These are phyloP conservation scores for Theileria parva DNA, from an alignment of 169 alveolate species.

Conservation along the genomic window DNA sequence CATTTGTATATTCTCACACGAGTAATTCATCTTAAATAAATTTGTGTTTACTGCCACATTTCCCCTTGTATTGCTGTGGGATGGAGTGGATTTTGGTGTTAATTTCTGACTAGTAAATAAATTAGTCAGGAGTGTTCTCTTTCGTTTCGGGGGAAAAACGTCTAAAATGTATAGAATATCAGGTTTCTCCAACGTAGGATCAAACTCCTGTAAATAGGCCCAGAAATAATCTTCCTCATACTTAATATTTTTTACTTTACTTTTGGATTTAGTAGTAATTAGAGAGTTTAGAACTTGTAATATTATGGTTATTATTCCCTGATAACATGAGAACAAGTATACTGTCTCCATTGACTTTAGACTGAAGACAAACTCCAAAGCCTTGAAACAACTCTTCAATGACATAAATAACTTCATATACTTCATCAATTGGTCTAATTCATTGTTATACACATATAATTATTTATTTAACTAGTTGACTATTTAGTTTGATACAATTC, in stretches of 20 bases:
- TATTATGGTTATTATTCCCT: slow-evolving; percentile 3
- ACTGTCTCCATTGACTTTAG: slow-evolving; percentile 12
- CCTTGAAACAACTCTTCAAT: slow-evolving; percentile 17
- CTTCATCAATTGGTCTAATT: background rate
- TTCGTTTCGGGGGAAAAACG: background rate
- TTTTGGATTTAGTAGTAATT: background rate
- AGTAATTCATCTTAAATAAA: background rate
- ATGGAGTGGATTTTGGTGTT: background rate
- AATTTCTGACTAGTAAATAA: background rate
- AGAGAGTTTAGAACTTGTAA: background rate
- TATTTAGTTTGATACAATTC: slow-evolving; percentile 3
- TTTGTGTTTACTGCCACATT: background rate
- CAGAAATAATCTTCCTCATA: slow-evolving; percentile 1
- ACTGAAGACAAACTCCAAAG: slow-evolving; percentile 9
- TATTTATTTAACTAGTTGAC: background rate
- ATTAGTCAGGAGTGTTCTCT: slow-evolving; percentile 1
- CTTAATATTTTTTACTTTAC: background rate
- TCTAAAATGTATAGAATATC: slow-evolving; percentile 3
- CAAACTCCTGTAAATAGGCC: slow-evolving; percentile 7
- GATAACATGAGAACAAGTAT: background rate
- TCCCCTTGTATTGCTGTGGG: background rate
- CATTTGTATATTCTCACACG: background rate
- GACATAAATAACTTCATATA: slow-evolving; percentile 13
- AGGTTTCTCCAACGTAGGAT: background rate
- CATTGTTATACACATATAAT: background rate